phyloP scores from a whole-genome alignment of 2,329 filamentous ascomycete genomes.

The Alternaria triticimaculans region DNA sequence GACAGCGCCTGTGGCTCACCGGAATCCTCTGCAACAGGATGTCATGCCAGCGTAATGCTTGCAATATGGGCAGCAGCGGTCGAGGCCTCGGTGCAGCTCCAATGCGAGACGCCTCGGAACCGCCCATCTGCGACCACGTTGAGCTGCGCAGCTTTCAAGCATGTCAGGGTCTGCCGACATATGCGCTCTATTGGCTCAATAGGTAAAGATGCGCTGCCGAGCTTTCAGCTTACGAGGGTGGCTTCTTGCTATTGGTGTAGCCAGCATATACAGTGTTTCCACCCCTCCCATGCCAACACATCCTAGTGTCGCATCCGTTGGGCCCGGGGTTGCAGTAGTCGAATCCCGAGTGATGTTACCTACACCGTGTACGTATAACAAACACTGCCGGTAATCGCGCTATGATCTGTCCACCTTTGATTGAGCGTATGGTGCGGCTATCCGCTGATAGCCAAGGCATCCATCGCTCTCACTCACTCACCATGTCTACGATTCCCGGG shows the following conservation, averaged over 20 bases:
- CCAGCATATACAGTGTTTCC: constrained; percentile 13
- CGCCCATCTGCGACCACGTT: constrained; percentile 28
- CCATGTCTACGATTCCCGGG: background rate
- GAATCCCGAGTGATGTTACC: constrained; percentile 6
- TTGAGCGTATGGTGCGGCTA: constrained; percentile 10
- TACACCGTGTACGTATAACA: constrained; percentile 18
- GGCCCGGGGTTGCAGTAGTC: constrained; percentile 9
- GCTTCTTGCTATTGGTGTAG: constrained; percentile 25
- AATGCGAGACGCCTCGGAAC: constrained; percentile 15
- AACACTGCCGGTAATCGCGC: constrained; percentile 17
- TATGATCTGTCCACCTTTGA: constrained; percentile 1
- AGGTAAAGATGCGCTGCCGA: constrained; percentile 13
- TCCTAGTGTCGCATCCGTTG: constrained; percentile 18
- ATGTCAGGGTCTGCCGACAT: constrained; percentile 12
- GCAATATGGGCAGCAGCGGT: constrained; percentile 5
- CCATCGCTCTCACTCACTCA: background rate
- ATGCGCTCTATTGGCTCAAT: constrained; percentile 18
- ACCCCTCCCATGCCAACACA: constrained; percentile 13
- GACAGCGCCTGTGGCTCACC: constrained; percentile 17
- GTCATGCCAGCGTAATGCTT: constrained; percentile 18
- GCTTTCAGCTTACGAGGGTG: constrained; percentile 18
- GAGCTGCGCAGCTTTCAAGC: constrained; percentile 19
- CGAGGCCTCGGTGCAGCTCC: constrained; percentile 14
- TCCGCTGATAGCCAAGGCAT: constrained; percentile 5
- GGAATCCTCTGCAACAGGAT: constrained; percentile 26